Base-by-base conservation (phyloP, 805 yeast genomes). In the Blastobotrys parvus region DNA sequence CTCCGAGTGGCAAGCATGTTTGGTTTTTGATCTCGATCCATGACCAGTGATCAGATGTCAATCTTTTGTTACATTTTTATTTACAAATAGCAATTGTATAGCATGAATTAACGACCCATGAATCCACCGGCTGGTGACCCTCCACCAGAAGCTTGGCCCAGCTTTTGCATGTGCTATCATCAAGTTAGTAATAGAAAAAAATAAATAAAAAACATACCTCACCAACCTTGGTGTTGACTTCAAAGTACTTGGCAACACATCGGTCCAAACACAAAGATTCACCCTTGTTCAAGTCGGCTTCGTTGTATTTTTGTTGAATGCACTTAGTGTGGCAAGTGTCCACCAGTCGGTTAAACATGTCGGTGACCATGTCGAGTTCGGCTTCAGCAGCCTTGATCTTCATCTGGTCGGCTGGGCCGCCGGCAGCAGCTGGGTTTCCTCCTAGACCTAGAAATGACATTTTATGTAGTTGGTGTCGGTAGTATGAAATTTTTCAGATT, bases 301-400 rank as follows among this genome's bases (percentile, higher is more conserved):
- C 89, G 41, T 64, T 55, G 68, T 88, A 89, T 41, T 68, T 56
- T 50, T 68, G 70, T 59, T 54, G 35, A 61, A 88, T 82, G 70
- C 97, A 89, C 69, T 89, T 89, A 54, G 69, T 64, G 65, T 89
- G 92, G 63, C 97, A 89, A 54, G 86, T 82, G 57, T 82, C 89
- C 19, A 88, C 94, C 57, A 89, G 71, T 58, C 80, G 57, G 77
- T 90, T 90, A 78, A 90, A 90, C 97, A 90, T 88, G 55, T 92
- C 95, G 32, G 97, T 89, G 55, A 90, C 95, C 80, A 92, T 82
- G 64, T 90, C 98, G 53, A 90, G 75, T 67, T 90, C 98, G 45
- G 95, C 85, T 69, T 90, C 97, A 41, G 98, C 98, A 53, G 95
- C 95, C 39, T 64, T 64, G 47, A 66, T 47, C 59, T 66, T 66